Percentiles rank a stretch among this genome's conserved stretches.
Conservation (phyloP, 2,329 filamentous ascomycete species). For the Escovopsis weberi region DNA sequence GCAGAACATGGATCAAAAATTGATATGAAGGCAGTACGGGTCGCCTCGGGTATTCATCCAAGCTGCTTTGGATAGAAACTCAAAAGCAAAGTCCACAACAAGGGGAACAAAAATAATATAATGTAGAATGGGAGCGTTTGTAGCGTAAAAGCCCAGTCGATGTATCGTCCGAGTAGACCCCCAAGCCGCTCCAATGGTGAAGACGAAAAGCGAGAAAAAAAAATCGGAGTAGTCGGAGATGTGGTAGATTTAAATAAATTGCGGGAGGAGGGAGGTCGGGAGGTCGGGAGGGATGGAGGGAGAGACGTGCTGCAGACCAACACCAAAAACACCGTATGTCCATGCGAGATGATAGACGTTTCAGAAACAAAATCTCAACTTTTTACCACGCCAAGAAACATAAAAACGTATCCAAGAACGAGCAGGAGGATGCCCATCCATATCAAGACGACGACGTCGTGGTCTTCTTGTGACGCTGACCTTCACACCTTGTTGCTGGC, state of each 20-base stretch:
- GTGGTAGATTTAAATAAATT: constrained; percentile 3
- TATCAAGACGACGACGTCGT: background rate
- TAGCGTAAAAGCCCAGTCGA: constrained; percentile 12
- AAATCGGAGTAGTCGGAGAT: too few species aligned
- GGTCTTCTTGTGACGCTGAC: background rate
- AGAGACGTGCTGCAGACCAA: constrained; percentile 7
- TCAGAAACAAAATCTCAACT: constrained; percentile 1
- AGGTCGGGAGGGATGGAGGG: constrained; percentile 3
- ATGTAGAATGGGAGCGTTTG: constrained; percentile 10
- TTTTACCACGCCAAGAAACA: constrained; percentile 9
- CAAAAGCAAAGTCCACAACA: too few species aligned
- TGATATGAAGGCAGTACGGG: background rate
- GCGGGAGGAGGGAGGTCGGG: too few species aligned
- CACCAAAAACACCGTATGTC: constrained; percentile 7
- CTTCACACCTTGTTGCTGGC: constrained; percentile 47
- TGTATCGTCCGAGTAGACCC: constrained; percentile 3
- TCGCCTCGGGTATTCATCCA: constrained; percentile 15
- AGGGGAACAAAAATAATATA: constrained; percentile 10
- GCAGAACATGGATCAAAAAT: constrained; percentile 8
- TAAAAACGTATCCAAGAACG: constrained; percentile 9
- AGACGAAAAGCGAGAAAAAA: constrained; percentile 4
- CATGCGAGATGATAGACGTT: constrained; percentile 8
- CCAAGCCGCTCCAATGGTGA: background rate
- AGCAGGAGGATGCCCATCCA: background rate
- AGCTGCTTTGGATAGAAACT: constrained; percentile 5